Evolutionary conservation across 2,329 filamentous ascomycete species (phyloP).

Genomic region (Cladophialophora psammophila): DNA sequence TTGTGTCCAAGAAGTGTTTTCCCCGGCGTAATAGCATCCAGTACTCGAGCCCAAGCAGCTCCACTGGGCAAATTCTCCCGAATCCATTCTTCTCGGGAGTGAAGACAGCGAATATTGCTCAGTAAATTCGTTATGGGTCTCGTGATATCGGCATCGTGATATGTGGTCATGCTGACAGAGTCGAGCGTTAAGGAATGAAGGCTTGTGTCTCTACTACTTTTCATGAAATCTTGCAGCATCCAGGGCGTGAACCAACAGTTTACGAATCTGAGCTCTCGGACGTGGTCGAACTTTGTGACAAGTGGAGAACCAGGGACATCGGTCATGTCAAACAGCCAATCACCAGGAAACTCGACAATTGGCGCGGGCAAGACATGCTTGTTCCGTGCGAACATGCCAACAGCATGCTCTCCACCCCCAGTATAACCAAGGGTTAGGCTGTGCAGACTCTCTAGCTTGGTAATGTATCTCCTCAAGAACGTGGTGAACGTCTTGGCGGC

Average conservation of each 20-base stretch:
- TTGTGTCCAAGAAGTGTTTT: slow-evolving; percentile 49
- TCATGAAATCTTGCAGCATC: slow-evolving; percentile 62
- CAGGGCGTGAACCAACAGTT: slow-evolving; percentile 74
- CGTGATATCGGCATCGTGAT: slow-evolving; percentile 37
- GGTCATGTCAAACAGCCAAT: slow-evolving; percentile 24
- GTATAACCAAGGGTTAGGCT: slow-evolving; percentile 71
- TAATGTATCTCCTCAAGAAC: slow-evolving; percentile 61
- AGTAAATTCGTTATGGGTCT: slow-evolving; percentile 20
- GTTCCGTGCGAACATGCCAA: slow-evolving; percentile 68
- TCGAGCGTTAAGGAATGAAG: slow-evolving; percentile 66
- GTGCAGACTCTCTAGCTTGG: slow-evolving; percentile 59
- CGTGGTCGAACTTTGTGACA: slow-evolving; percentile 62
- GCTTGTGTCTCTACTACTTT: slow-evolving; percentile 54
- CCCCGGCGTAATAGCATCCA: slow-evolving; percentile 60
- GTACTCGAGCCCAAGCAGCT: slow-evolving; percentile 59
- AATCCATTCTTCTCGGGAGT: slow-evolving; percentile 44
- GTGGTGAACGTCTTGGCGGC: slow-evolving; percentile 61
- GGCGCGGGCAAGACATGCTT: slow-evolving; percentile 68
- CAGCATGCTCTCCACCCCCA: slow-evolving; percentile 71
- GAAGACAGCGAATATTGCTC: slow-evolving; percentile 28
- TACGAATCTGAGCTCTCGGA: slow-evolving; percentile 67
- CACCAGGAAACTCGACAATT: slow-evolving; percentile 38
- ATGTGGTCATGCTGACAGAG: slow-evolving; percentile 69
- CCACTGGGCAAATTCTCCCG: slow-evolving; percentile 47
- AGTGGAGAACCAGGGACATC: slow-evolving; percentile 35